phyloP scores from a whole-genome alignment of 2,329 filamentous ascomycete species.

The Nannizziopsis barbatae region DNA sequence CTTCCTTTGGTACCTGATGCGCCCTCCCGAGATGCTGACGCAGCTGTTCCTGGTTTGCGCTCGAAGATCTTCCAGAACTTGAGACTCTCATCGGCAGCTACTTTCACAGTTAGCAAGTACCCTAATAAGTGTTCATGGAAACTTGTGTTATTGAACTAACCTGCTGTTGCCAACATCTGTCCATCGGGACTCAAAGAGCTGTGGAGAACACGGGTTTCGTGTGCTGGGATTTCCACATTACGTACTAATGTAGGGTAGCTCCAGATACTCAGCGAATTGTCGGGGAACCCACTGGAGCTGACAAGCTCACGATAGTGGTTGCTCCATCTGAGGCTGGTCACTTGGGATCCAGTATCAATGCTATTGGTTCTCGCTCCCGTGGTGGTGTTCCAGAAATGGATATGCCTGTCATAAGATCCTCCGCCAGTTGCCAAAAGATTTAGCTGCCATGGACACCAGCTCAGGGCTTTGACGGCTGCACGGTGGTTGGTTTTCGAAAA shows the following conservation, averaged over 20 bases:
- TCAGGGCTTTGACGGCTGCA: conserved; percentile 92
- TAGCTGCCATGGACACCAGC: conserved; percentile 98
- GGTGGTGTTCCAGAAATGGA: conserved; percentile 99
- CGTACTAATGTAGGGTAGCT: conserved; percentile 94
- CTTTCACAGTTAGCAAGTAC: conserved; percentile 20
- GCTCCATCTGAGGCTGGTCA: conserved; percentile 93
- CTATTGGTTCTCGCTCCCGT: conserved; percentile 96
- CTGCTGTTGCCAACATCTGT: conserved; percentile 92
- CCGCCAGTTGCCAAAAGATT: conserved; percentile 94
- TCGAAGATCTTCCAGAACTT: conserved; percentile 99
- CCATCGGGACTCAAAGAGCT: conserved; percentile 94
- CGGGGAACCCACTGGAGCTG: conserved; percentile 94
- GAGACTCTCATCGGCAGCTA: conserved; percentile 85
- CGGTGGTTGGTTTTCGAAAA: conserved; percentile 99
- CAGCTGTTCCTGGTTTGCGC: conserved; percentile 74
- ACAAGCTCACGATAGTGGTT: conserved; percentile 96
- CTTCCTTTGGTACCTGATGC: conserved; percentile 63
- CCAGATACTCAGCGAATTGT: conserved; percentile 98
- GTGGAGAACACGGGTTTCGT: conserved; percentile 93
- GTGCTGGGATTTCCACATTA: conserved; percentile 94
- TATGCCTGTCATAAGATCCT: conserved; percentile 91
- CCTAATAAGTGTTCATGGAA: not conserved
- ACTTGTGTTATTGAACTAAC: conserved; percentile 35
- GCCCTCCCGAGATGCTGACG: conserved; percentile 51
- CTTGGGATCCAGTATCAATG: conserved; percentile 96